phyloP scores from a whole-genome alignment of 2,329 filamentous ascomycete species.

The Paraphoma chrysanthemicola region DNA sequence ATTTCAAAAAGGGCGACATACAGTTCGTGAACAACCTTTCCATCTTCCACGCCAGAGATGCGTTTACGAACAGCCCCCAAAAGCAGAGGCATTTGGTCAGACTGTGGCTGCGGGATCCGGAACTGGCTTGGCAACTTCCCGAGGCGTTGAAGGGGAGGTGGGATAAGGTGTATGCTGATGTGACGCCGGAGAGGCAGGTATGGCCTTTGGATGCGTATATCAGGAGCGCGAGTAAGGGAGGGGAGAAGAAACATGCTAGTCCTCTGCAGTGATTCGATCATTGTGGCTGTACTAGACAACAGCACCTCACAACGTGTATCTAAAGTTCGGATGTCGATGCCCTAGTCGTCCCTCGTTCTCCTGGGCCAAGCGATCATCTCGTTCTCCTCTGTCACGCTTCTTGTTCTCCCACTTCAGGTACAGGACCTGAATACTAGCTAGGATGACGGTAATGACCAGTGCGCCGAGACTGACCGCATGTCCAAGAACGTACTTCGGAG shows the following conservation, averaged over 20 bases:
- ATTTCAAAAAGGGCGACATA: conserved; percentile 53
- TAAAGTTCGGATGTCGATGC: conserved; percentile 39
- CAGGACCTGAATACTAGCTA: conserved; percentile 28
- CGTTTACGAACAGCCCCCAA: conserved; percentile 40
- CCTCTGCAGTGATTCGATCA: too few relatives aligned
- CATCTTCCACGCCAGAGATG: conserved; percentile 60
- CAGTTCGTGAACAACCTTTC: conserved; percentile 61
- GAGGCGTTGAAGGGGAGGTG: conserved; percentile 53
- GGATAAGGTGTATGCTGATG: conserved; percentile 61
- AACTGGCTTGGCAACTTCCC: conserved; percentile 56
- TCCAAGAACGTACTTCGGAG: conserved; percentile 29
- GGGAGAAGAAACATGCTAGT: background rate
- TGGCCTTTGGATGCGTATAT: conserved; percentile 60
- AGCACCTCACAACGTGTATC: conserved; percentile 35
- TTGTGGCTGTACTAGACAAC: background rate
- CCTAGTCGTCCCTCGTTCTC: conserved; percentile 33
- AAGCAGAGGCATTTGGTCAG: conserved; percentile 54
- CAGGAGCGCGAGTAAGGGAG: conserved; percentile 24
- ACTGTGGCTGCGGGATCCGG: conserved; percentile 57
- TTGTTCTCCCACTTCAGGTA: conserved; percentile 36
- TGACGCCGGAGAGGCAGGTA: conserved; percentile 60
- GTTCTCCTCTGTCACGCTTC: conserved; percentile 30
- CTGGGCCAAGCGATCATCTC: conserved; percentile 28
- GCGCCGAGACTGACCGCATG: conserved; percentile 36
- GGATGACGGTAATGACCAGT: conserved; percentile 28